phyloP scores from a whole-genome alignment of 441 rosid species.

The Brassica balearica region DNA sequence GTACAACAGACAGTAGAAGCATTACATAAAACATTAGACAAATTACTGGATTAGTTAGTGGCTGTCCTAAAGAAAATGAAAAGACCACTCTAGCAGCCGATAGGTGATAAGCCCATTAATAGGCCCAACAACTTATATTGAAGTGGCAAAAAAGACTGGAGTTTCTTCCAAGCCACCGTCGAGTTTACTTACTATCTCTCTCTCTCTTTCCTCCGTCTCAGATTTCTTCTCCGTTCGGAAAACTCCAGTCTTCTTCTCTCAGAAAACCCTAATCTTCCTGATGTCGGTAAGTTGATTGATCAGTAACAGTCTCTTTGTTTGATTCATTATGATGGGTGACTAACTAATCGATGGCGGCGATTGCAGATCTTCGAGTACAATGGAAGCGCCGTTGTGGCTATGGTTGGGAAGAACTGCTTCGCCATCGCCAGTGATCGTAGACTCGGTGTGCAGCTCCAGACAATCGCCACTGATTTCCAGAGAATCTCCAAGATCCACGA shows the following conservation, averaged over 20 bases:
- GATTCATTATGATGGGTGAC: conserved; percentile 1
- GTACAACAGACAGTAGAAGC: background rate
- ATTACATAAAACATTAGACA: background rate
- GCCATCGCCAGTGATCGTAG: conserved; percentile 95
- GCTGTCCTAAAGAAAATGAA: background rate
- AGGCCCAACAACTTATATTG: conserved; percentile 24
- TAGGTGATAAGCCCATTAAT: background rate
- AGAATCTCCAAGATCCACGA: conserved; percentile 84
- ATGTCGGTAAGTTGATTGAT: conserved; percentile 39
- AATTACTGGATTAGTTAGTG: background rate
- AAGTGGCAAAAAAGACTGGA: conserved; percentile 33
- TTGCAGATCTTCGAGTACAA: conserved; percentile 93
- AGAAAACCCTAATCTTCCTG: conserved; percentile 33
- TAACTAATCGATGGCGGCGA: conserved; percentile 5
- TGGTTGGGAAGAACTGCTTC: conserved; percentile 99
- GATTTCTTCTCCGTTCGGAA: conserved; percentile 38
- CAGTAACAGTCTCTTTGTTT: background rate
- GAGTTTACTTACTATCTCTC: conserved; percentile 46
- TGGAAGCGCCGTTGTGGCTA: conserved; percentile 94
- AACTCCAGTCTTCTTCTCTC: conserved; percentile 22
- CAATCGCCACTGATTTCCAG: conserved; percentile 93
- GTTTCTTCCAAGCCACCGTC: conserved; percentile 49
- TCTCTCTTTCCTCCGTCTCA: conserved; percentile 28
- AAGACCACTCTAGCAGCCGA: background rate
- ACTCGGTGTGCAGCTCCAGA: conserved; percentile 92